Percentiles rank a stretch among this genome's conserved stretches.
Conservation (phyloP, 2,329 filamentous ascomycete species). For the Daldinia sp. region DNA sequence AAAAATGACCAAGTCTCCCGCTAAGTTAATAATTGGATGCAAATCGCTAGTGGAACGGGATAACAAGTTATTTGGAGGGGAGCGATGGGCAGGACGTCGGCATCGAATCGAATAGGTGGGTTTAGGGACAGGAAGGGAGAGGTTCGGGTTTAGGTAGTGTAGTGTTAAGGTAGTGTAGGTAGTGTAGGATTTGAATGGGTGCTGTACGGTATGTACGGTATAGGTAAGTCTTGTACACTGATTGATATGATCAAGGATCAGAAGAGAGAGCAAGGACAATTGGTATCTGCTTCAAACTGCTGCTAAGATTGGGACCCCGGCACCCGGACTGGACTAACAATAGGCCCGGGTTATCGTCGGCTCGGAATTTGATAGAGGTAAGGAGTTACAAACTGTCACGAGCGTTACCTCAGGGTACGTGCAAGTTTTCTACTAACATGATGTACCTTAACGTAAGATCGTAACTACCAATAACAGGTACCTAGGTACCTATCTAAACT, state of each 20-base stretch:
- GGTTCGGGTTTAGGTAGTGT: conserved; percentile 31
- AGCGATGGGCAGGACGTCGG: conserved; percentile 38
- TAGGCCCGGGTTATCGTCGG: conserved; percentile 38
- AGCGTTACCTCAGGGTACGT: not conserved
- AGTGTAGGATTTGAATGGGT: conserved; percentile 30
- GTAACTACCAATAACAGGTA: too few relatives aligned
- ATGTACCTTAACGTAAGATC: too few relatives aligned
- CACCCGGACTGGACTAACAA: not conserved
- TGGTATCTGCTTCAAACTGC: conserved; percentile 25
- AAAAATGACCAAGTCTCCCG: conserved; percentile 27
- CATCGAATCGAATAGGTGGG: conserved; percentile 39
- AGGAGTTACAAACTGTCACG: conserved; percentile 15
- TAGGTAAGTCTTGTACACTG: conserved; percentile 29
- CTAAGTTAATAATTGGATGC: conserved; percentile 36
- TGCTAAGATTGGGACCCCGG: conserved; percentile 20
- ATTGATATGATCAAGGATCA: conserved; percentile 42
- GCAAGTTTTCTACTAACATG: not conserved
- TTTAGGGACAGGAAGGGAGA: conserved; percentile 35
- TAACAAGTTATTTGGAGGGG: conserved; percentile 17
- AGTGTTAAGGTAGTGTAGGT: too few relatives aligned
- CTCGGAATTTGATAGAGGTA: conserved; percentile 28
- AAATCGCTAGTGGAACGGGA: conserved; percentile 29
- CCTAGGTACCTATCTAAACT: not conserved
- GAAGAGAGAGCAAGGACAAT: conserved; percentile 16
- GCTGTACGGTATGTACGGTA: conserved; percentile 29